These are phyloP conservation scores for Talaromyces atroroseus DNA, from an alignment of 2,329 filamentous ascomycete genomes.

Conservation along the genomic window DNA sequence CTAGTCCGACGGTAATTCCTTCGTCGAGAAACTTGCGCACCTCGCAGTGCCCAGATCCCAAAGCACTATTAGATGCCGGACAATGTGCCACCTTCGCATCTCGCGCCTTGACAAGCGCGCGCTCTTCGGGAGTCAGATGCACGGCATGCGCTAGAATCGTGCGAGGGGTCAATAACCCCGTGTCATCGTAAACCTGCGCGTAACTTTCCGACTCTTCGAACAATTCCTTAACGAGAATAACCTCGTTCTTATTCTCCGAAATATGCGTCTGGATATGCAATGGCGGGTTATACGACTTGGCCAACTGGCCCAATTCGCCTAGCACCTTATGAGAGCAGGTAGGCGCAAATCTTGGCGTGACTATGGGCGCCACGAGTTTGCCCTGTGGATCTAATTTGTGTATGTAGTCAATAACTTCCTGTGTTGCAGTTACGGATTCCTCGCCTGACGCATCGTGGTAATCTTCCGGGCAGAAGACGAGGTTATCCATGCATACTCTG, in stretches of 20 bases:
- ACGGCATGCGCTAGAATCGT: conserved; percentile 85
- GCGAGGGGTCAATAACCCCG: conserved; percentile 61
- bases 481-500: conserved; percentile 87
- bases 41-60: conserved; percentile 72
- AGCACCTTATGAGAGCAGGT: conserved; percentile 54
- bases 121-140: conserved; percentile 65
- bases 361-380: conserved; percentile 65
- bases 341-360: conserved; percentile 65
- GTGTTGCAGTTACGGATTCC: conserved; percentile 52
- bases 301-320: conserved; percentile 58
- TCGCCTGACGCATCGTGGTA: conserved; percentile 70
- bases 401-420: conserved; percentile 61
- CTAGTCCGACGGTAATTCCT: conserved; percentile 75
- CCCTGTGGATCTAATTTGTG: conserved; percentile 58
- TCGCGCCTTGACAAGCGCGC: conserved; percentile 55
- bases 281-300: conserved; percentile 57
- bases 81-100: conserved; percentile 73
- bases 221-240: conserved; percentile 62
- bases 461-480: conserved; percentile 60
- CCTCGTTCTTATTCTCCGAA: conserved; percentile 72
- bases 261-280: conserved; percentile 75
- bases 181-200: conserved; percentile 70
- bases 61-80: conserved; percentile 75
- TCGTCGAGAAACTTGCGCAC: conserved; percentile 69
- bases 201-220: conserved; percentile 65